These are phyloP conservation scores for Colletotrichum coccodes DNA, from an alignment of 2,329 filamentous ascomycete species.

Conservation along the genomic window DNA sequence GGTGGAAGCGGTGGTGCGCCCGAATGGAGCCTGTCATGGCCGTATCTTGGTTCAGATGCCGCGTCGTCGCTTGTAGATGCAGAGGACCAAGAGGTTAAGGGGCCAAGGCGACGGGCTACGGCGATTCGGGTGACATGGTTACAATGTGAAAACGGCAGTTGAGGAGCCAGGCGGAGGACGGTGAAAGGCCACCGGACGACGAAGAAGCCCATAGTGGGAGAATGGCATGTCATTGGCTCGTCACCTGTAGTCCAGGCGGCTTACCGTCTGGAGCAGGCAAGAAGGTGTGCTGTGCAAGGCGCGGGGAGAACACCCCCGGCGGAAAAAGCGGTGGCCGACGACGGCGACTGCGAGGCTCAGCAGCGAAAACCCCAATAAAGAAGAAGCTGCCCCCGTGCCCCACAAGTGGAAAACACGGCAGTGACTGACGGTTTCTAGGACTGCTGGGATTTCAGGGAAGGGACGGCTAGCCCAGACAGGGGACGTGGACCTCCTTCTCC, in stretches of 20 bases:
- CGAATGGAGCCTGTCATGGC: conserved; percentile 5
- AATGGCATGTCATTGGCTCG: not conserved
- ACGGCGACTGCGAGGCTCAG: not conserved
- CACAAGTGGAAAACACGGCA: not conserved
- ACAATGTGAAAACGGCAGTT: conserved; percentile 9
- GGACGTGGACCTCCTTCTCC: not conserved
- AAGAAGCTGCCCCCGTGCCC: too few species aligned
- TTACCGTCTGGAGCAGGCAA: too few species aligned
- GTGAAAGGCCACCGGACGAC: not conserved
- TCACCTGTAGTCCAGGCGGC: not conserved
- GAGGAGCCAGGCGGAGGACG: conserved; percentile 4
- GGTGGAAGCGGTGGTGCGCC: not conserved
- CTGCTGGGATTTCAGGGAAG: too few species aligned
- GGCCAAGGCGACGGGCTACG: too few species aligned
- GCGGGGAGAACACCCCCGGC: not conserved
- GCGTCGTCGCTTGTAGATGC: too few species aligned
- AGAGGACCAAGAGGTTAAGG: not conserved
- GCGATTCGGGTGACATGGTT: not conserved
- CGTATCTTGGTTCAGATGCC: too few species aligned
- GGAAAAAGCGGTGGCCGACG: not conserved
- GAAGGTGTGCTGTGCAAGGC: too few species aligned
- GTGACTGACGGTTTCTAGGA: not conserved
- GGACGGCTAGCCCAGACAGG: not conserved
- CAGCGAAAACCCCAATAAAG: not conserved
- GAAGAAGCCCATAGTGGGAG: not conserved